Evolutionary conservation across 345 rosid genomes (phyloP), one percentile per base, ranked within the genome.

Genomic region (Dipteronia dyeriana): DNA sequence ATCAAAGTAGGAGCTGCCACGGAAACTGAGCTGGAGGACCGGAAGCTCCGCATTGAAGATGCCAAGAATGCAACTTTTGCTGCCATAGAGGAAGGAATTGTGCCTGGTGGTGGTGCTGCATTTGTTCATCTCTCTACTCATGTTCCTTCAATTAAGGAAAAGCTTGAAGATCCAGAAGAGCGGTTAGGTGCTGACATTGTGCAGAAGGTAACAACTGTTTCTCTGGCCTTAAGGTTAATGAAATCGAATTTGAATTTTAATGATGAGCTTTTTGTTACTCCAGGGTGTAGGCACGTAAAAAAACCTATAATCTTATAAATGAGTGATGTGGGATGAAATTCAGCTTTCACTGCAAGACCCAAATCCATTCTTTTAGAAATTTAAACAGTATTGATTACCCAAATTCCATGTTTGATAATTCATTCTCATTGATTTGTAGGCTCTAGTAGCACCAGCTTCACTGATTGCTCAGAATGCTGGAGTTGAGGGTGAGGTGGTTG

Each of bases 1-100:
- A 88, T 97, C 81, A 92, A 97, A 83, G 99, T 90, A 14, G 99
- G 99, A 47, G 99, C 99, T 69, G 98, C 99, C 20, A 97, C 99
- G 0, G 98, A 97, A 84, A 89, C 97, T 19, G 99, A 97, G 85
- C 97, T 97, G 23, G 98, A 97, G 81, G 98, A 92, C 78, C 94
- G 97, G 26, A 92, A 91, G 83, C 97, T 94, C 19, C 91, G 96
- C 7, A 90, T 97, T 7, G 98, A 97, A 83, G 99, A 94, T 85
- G 99, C 99, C 64, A 94, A 94, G 84, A 94, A 97, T 78, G 95
- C 98, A 5, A 97, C 98, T 19, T 94, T 97, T 78, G 99, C 99
- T 73, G 98, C 99, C 76, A 90, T 94, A 2, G 98, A 97, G 76
- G 99, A 97, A 88, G 99, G 99, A 0, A 97, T 97, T 60, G 97